A percentile compares a stretch with the other conserved stretches of the same genome.
Evolutionary conservation across 768 basidiomycete species (phyloP).

Genomic region (Suillus lakei): DNA sequence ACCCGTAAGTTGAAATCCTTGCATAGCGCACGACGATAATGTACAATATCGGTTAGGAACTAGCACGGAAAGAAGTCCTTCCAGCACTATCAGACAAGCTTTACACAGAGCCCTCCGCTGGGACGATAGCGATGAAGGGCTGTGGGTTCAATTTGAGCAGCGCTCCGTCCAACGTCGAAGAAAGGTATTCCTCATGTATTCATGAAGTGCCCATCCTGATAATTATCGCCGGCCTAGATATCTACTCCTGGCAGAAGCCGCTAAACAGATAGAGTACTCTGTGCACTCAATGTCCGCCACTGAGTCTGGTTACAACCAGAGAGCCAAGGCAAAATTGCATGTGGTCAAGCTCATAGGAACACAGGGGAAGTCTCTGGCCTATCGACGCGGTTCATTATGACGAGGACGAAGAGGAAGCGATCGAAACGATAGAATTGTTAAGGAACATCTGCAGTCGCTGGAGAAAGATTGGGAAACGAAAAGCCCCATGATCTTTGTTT

Average conservation of each 20-base stretch:
- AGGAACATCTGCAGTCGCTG: slow-evolving; percentile 3
- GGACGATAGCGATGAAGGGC: slow-evolving; percentile 25
- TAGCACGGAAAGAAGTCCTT: slow-evolving; percentile 42
- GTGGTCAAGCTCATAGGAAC: slow-evolving; percentile 40
- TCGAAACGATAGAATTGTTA: slow-evolving; percentile 2
- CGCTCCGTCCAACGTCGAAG: slow-evolving; percentile 19
- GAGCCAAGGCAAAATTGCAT: slow-evolving; percentile 36
- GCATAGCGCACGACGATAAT: not conserved
- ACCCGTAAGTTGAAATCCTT: slow-evolving; percentile 34
- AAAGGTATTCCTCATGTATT: slow-evolving; percentile 23
- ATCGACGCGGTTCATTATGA: slow-evolving; percentile 29
- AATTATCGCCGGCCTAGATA: slow-evolving; percentile 35
- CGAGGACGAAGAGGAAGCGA: slow-evolving; percentile 45
- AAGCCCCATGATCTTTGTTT: not conserved
- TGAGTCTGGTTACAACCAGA: slow-evolving; percentile 49
- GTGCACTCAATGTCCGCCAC: slow-evolving; percentile 56
- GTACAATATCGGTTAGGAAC: slow-evolving; percentile 28
- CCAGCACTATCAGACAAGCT: slow-evolving; percentile 43
- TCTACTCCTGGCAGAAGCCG: slow-evolving; percentile 43
- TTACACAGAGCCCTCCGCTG: slow-evolving; percentile 43
- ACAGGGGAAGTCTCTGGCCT: slow-evolving; percentile 18
- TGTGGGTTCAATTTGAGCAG: slow-evolving; percentile 33
- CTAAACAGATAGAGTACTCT: slow-evolving; percentile 53
- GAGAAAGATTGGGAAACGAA: slow-evolving; percentile 4
- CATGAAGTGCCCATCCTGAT: not conserved